Evolutionary conservation across 345 rosid species (phyloP).

Genomic region (Combretum micranthum): DNA sequence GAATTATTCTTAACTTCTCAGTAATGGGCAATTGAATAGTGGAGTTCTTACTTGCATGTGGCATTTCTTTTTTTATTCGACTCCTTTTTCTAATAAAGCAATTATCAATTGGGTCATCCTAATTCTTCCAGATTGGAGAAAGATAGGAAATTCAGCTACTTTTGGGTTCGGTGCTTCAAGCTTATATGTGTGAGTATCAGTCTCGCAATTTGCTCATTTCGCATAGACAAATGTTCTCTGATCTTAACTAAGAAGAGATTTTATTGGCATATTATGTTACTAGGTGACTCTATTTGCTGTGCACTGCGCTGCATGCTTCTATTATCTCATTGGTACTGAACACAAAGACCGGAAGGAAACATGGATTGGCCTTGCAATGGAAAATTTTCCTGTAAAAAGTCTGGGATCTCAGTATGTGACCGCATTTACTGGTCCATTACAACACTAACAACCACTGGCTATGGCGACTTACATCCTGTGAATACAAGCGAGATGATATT

Average conservation of each 20-base stretch:
- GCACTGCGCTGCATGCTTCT: conserved; percentile 73
- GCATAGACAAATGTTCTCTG: background rate
- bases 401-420: conserved; percentile 43
- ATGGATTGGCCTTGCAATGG: conserved; percentile 49
- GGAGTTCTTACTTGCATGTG: background rate
- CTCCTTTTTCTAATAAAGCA: background rate
- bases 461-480: conserved; percentile 80
- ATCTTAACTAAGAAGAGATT: too few relatives aligned
- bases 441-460: conserved; percentile 75
- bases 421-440: conserved; percentile 84
- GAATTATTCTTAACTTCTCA: too few relatives aligned
- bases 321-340: conserved; percentile 44
- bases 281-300: conserved; percentile 74
- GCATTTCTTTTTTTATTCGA: background rate
- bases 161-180: conserved; percentile 59
- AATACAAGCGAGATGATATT: conserved; percentile 59
- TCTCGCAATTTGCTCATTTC: background rate
- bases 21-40: too few relatives aligned
- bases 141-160: conserved; percentile 63
- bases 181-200: conserved; percentile 56
- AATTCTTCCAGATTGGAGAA: conserved; percentile 61
- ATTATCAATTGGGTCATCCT: background rate
- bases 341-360: conserved; percentile 40
- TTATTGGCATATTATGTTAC: background rate
- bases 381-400: conserved; percentile 22